Percentiles rank a stretch among this genome's conserved stretches.
phyloP scores from a whole-genome alignment of 176 grass and related monocot species.

The Zea luxurians region DNA sequence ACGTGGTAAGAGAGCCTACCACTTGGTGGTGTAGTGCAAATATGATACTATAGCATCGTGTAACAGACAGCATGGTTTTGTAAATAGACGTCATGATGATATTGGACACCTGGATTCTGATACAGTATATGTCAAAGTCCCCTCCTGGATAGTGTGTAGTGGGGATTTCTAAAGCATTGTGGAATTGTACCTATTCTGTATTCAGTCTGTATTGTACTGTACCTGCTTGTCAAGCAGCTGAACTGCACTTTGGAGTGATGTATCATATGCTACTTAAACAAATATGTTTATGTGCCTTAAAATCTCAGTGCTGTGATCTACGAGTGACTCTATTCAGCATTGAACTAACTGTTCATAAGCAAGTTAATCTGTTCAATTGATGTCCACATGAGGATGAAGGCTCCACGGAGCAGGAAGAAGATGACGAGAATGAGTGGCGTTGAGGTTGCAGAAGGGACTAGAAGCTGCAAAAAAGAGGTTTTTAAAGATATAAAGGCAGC shows the following conservation, averaged over 20 bases:
- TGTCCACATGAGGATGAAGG: background rate
- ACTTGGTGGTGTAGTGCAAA: background rate
- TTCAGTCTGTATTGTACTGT: slow-evolving; percentile 43
- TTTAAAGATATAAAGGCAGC: background rate
- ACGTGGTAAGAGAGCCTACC: background rate
- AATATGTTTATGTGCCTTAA: background rate
- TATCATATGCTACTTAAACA: slow-evolving; percentile 6
- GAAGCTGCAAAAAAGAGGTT: background rate
- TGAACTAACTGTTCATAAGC: background rate
- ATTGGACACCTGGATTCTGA: slow-evolving; percentile 24
- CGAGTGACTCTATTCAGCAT: background rate
- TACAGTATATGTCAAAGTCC: slow-evolving; percentile 25
- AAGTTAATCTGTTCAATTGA: background rate
- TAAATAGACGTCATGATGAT: slow-evolving; percentile 44
- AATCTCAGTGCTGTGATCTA: background rate
- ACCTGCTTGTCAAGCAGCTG: slow-evolving; percentile 39
- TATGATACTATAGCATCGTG: background rate
- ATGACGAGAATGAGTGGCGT: background rate
- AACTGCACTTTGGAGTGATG: slow-evolving; percentile 33
- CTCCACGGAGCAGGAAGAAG: background rate
- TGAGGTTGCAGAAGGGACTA: background rate
- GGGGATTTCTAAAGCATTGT: slow-evolving; percentile 26
- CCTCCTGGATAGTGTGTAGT: slow-evolving; percentile 23
- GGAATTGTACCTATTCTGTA: slow-evolving; percentile 49
- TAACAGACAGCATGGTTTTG: slow-evolving; percentile 38